These are phyloP conservation scores for Trichosporon ovoides DNA, from an alignment of 1,284 basidiomycete species.

Conservation along the genomic window DNA sequence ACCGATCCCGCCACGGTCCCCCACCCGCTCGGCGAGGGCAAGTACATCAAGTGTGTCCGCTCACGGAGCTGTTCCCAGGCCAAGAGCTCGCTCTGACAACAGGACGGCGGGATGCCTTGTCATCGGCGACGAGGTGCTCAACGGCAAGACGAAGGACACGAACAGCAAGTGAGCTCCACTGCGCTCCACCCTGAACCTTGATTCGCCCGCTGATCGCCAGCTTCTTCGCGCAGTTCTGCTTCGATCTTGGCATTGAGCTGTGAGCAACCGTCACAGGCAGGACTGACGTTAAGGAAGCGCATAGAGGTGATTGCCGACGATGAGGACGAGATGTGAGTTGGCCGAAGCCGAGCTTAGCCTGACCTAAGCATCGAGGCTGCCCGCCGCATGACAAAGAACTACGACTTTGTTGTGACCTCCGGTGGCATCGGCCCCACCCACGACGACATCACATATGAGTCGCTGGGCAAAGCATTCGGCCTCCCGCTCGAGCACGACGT, in stretches of 20 bases:
- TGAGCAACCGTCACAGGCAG: conserved; percentile 48
- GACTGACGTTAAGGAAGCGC: conserved; percentile 57
- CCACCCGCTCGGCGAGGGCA: conserved; percentile 63
- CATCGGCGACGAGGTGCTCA: conserved; percentile 51
- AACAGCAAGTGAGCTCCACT: conserved; percentile 59
- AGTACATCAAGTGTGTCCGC: conserved; percentile 55
- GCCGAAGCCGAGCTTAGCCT: conserved; percentile 11
- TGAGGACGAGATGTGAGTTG: conserved; percentile 77
- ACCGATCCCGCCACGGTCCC: conserved; percentile 34
- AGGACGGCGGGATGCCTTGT: conserved; percentile 48
- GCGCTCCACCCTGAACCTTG: neutral
- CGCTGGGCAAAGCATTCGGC: conserved; percentile 77
- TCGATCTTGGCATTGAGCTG: conserved; percentile 80
- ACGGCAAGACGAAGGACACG: conserved; percentile 62
- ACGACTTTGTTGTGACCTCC: conserved; percentile 81
- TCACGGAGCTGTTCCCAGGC: neutral
- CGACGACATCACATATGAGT: conserved; percentile 84
- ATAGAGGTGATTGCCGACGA: conserved; percentile 90
- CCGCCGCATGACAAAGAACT: conserved; percentile 68
- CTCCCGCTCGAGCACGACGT: conserved; percentile 68
- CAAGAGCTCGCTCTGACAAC: neutral
- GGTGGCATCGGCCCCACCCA: conserved; percentile 79
- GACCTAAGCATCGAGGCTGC: conserved; percentile 70
- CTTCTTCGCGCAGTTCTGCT: conserved; percentile 78
- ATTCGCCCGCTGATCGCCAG: conserved; percentile 41